phyloP scores from a whole-genome alignment of 768 basidiomycete genomes.

The Lentinus brumalis region DNA sequence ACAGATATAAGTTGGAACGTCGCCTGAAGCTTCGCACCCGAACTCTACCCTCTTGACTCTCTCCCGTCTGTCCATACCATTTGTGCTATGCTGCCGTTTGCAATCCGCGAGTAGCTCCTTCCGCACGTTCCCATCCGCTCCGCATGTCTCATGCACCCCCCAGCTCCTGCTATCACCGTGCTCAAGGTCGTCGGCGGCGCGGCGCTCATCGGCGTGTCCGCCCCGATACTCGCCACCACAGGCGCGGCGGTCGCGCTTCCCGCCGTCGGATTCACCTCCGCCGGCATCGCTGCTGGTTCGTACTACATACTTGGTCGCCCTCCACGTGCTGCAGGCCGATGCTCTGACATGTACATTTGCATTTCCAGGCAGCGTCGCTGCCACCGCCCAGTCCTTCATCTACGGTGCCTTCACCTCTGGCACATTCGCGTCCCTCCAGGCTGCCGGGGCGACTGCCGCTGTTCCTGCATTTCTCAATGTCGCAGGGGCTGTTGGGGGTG shows the following conservation, averaged over 20 bases:
- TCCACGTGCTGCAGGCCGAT: background rate
- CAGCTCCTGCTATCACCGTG: background rate
- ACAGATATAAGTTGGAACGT: too few relatives aligned
- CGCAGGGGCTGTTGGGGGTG: background rate
- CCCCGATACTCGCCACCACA: background rate
- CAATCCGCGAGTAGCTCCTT: too few relatives aligned
- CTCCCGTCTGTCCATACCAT: too few relatives aligned
- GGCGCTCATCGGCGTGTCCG: background rate
- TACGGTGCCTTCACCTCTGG: constrained; percentile 1
- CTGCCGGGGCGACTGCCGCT: constrained; percentile 2
- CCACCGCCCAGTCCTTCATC: background rate
- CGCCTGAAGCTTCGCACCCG: too few relatives aligned
- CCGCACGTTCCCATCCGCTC: too few relatives aligned
- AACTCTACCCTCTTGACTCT: too few relatives aligned
- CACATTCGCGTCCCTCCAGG: constrained; percentile 1
- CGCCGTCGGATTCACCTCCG: constrained; percentile 1
- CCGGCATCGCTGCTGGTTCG: constrained; percentile 1
- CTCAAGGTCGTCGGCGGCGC: background rate
- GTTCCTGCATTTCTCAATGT: background rate
- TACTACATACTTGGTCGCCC: background rate
- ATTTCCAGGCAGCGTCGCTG: constrained; percentile 4
- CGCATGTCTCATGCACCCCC: too few relatives aligned
- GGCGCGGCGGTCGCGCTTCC: background rate
- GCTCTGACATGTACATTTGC: too few relatives aligned
- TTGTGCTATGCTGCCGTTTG: too few relatives aligned